A percentile compares a stretch with the other conserved stretches of the same genome.
phyloP scores from a whole-genome alignment of 2,329 filamentous ascomycete species.

The Cryphonectria japonica region DNA sequence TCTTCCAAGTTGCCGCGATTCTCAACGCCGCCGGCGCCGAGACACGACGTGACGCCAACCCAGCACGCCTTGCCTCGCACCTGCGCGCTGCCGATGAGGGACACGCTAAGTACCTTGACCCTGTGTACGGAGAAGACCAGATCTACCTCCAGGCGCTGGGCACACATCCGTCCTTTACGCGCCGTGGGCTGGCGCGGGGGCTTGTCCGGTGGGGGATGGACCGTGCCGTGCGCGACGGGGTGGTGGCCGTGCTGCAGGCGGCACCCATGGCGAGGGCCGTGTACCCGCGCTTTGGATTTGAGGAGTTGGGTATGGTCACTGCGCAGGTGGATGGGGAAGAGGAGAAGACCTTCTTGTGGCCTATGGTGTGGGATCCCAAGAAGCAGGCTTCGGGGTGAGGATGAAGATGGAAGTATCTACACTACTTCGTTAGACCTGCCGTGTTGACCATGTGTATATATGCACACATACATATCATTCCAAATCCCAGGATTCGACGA shows the following conservation, averaged over 20 bases:
- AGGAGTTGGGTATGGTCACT: conserved; percentile 16
- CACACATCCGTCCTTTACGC: conserved; percentile 11
- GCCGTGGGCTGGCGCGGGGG: not conserved
- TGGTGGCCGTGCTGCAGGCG: conserved; percentile 13
- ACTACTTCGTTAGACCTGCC: not conserved
- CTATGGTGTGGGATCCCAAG: conserved; percentile 23
- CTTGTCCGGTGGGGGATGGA: conserved; percentile 20
- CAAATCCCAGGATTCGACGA: no score
- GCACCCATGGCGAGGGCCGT: conserved; percentile 15
- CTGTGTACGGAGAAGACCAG: conserved; percentile 8
- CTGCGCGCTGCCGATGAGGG: conserved; percentile 3
- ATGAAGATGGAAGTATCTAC: not conserved
- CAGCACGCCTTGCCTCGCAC: conserved; percentile 3
- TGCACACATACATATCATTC: no score
- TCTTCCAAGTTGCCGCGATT: not conserved
- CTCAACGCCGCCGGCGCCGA: conserved; percentile 6
- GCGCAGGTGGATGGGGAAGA: conserved; percentile 22
- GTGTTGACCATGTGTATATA: not conserved
- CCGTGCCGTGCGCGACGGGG: conserved; percentile 17
- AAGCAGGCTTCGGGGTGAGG: conserved; percentile 14
- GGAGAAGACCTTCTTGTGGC: conserved; percentile 10
- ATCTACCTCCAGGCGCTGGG: conserved; percentile 17
- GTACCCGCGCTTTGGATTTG: conserved; percentile 20
- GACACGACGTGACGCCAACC: conserved; percentile 11
- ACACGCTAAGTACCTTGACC: conserved; percentile 4